A percentile compares a stretch with the other conserved stretches of the same genome.
Evolutionary conservation across 176 grass and related monocot genomes (phyloP).

Genomic region (Paspalum notatum): DNA sequence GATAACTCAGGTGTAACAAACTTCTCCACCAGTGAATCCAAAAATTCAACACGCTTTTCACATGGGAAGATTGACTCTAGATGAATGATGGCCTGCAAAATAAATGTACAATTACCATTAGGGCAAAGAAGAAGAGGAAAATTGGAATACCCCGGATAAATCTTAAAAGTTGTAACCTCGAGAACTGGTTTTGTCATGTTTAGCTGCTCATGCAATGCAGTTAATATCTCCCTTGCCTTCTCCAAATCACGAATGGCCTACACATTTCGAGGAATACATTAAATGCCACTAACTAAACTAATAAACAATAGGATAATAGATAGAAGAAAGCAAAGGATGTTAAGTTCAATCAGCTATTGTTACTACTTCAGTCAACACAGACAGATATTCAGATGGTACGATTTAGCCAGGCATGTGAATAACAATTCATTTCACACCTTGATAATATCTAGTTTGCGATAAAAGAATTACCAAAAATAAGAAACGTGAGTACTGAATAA

Average conservation of each 20-base stretch:
- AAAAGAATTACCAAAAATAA: slow-evolving; percentile 66
- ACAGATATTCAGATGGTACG: background rate
- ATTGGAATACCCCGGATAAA: slow-evolving; percentile 14
- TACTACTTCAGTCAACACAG: too few species aligned
- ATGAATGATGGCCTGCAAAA: slow-evolving; percentile 82
- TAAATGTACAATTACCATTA: background rate
- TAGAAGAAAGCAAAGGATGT: too few species aligned
- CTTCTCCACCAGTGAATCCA: slow-evolving; percentile 91
- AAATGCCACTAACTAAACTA: slow-evolving; percentile 22
- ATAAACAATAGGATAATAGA: background rate
- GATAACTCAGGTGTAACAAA: slow-evolving; percentile 66
- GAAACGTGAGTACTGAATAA: slow-evolving; percentile 89
- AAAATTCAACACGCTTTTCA: slow-evolving; percentile 69
- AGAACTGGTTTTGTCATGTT: slow-evolving; percentile 68
- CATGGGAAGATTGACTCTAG: slow-evolving; percentile 78
- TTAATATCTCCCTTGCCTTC: slow-evolving; percentile 78
- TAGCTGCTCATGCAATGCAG: slow-evolving; percentile 51
- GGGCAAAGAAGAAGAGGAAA: background rate
- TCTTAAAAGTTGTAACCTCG: slow-evolving; percentile 61
- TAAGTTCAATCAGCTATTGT: background rate
- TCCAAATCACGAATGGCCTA: slow-evolving; percentile 70
- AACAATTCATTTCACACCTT: background rate
- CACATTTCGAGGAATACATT: slow-evolving; percentile 35
- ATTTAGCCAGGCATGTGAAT: background rate
- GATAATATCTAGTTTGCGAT: background rate